Evolutionary conservation across 495 filamentous ascomycete genomes (phyloP).

Genomic region (Daldinia vernicosa): DNA sequence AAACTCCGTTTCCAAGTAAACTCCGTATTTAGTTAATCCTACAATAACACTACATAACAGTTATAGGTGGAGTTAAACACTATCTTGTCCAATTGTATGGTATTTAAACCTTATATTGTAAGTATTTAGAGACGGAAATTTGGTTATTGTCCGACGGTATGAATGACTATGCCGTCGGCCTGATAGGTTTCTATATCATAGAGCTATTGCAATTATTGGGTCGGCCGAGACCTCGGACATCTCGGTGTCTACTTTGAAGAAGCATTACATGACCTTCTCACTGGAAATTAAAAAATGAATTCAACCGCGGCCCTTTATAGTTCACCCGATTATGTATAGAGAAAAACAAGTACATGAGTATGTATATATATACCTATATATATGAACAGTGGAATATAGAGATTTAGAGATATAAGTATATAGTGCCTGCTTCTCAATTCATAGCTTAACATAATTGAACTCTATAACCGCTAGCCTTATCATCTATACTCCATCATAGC

Average conservation of each 20-base stretch:
- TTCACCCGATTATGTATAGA: not conserved
- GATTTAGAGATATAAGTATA: not conserved
- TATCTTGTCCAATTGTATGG: not conserved
- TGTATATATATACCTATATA: not conserved
- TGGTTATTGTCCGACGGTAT: not conserved
- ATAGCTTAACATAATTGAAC: not conserved
- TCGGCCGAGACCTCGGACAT: conserved; percentile 5
- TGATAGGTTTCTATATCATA: not conserved
- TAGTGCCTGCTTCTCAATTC: not conserved
- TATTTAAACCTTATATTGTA: not conserved
- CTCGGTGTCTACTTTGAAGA: not conserved
- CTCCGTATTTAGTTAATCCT: not conserved
- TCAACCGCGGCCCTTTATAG: not conserved
- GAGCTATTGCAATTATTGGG: not conserved
- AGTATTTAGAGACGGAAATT: not conserved
- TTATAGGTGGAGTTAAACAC: not conserved
- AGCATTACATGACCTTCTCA: no score
- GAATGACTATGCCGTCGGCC: conserved; percentile 6
- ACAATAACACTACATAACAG: not conserved
- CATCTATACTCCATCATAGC: not conserved
- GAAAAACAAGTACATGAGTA: not conserved
- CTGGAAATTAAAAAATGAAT: not conserved
- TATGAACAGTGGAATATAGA: not conserved
- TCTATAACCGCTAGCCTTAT: not conserved
- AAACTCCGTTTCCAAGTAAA: not conserved